Conservation (phyloP, 2,329 filamentous ascomycete species). For the Colletotrichum spinosum region DNA sequence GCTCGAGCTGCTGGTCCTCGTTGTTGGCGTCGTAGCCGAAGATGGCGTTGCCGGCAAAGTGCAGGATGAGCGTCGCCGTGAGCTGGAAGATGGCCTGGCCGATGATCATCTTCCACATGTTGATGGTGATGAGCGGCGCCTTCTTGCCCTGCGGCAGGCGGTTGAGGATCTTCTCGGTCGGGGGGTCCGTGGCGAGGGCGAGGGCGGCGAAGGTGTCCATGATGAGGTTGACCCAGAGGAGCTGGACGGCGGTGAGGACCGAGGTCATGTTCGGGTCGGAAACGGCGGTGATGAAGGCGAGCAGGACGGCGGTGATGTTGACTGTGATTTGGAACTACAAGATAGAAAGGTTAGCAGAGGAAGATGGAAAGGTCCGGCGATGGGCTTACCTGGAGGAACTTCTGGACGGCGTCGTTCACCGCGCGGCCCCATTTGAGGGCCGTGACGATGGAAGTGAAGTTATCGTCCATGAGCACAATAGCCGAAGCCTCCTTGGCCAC, state of each 20-base stretch:
- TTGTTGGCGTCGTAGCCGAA: slow-evolving; percentile 60
- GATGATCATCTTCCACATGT: slow-evolving; percentile 76
- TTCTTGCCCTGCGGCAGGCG: slow-evolving; percentile 69
- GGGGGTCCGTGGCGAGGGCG: slow-evolving; percentile 73
- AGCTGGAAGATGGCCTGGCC: slow-evolving; percentile 72
- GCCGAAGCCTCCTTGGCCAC: slow-evolving; percentile 77
- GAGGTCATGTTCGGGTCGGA: slow-evolving; percentile 65
- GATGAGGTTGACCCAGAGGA: slow-evolving; percentile 77
- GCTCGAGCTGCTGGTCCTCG: slow-evolving; percentile 53
- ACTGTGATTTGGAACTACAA: slow-evolving; percentile 74
- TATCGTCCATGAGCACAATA: slow-evolving; percentile 75
- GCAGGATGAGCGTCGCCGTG: slow-evolving; percentile 66
- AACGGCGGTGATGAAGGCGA: slow-evolving; percentile 74
- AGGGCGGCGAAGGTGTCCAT: slow-evolving; percentile 78
- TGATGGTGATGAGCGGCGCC: slow-evolving; percentile 77
- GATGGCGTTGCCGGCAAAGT: slow-evolving; percentile 70
- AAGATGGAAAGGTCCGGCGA: background rate
- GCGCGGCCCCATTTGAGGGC: slow-evolving; percentile 76
- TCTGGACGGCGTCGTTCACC: slow-evolving; percentile 76
- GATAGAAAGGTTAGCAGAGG: slow-evolving; percentile 19
- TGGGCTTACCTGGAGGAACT: slow-evolving; percentile 68
- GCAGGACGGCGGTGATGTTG: slow-evolving; percentile 75
- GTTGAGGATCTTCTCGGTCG: slow-evolving; percentile 67
- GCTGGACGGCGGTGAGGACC: slow-evolving; percentile 73
- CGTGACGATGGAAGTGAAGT: slow-evolving; percentile 74